Evolutionary conservation across 2,329 filamentous ascomycete species (phyloP).

Genomic region (Orbilia quercus): DNA sequence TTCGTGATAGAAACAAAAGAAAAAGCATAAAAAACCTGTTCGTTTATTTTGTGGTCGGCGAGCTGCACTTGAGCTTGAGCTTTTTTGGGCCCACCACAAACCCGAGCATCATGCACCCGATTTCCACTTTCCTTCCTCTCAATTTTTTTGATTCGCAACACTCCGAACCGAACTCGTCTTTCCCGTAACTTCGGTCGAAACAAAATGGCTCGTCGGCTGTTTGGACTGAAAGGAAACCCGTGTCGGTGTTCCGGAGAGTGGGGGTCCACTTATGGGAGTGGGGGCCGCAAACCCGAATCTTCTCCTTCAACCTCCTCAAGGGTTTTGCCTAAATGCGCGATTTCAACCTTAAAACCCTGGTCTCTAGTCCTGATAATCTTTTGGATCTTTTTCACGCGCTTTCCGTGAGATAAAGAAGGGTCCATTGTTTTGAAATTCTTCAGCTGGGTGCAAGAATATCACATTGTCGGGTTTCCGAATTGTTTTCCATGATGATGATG

Average conservation of each 20-base stretch:
- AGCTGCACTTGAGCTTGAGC: conserved; percentile 46
- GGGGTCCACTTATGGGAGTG: conserved; percentile 54
- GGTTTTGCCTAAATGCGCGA: conserved; percentile 56
- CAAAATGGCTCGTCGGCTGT: conserved; percentile 55
- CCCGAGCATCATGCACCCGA: conserved; percentile 36
- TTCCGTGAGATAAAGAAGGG: conserved; percentile 33
- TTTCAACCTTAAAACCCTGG: conserved; percentile 50
- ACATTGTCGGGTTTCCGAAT: conserved; percentile 1
- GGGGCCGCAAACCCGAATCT: conserved; percentile 53
- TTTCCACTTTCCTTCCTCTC: conserved; percentile 6
- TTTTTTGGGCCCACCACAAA: conserved; percentile 30
- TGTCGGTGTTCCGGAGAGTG: conserved; percentile 28
- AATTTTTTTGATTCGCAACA: conserved; percentile 14
- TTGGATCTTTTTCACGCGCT: conserved; percentile 43
- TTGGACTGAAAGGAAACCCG: conserved; percentile 25
- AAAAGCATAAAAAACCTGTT: conserved; percentile 44
- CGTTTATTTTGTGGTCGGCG: conserved; percentile 44
- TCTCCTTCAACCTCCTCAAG: conserved; percentile 7
- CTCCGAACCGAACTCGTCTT: conserved; percentile 45
- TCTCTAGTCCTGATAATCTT: conserved; percentile 38
- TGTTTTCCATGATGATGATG: conserved; percentile 16
- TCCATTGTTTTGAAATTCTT: not conserved
- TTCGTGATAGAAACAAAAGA: conserved; percentile 4
- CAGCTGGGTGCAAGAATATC: conserved; percentile 5
- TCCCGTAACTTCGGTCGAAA: conserved; percentile 44